phyloP scores from a whole-genome alignment of 768 basidiomycete species.

The Tylopilus cervinicoccineus region DNA sequence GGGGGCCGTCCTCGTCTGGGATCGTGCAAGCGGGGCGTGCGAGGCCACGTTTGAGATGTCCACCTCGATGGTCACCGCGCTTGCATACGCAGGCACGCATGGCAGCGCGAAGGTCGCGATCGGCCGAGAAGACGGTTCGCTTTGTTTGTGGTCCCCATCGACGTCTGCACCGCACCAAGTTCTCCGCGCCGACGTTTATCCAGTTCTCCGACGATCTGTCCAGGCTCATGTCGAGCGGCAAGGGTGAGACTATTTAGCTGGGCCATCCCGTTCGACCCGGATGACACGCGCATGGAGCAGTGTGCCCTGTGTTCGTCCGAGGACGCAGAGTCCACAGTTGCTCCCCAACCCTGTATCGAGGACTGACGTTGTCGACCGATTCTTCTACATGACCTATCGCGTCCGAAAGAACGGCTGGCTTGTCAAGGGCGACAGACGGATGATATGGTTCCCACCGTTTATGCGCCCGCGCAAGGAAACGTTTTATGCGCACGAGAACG shows the following conservation, averaged over 20 bases:
- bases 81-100: conserved; percentile 4
- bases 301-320: not conserved
- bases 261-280: conserved; percentile 1
- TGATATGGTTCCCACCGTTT: conserved; percentile 12
- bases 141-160: conserved; percentile 15
- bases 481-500: conserved; percentile 9
- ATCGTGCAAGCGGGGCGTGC: conserved; percentile 11
- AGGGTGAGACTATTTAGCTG: conserved; percentile 10
- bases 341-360: conserved; percentile 7
- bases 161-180: conserved; percentile 11
- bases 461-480: conserved; percentile 1
- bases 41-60: conserved; percentile 1
- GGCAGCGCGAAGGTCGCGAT: conserved; percentile 5
- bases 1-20: conserved; percentile 19
- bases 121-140: conserved; percentile 19
- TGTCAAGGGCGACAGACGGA: conserved; percentile 11
- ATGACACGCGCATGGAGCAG: not conserved
- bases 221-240: conserved; percentile 7
- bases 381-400: conserved; percentile 8
- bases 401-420: conserved; percentile 22
- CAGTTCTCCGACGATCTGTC: conserved; percentile 9
- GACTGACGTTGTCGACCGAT: conserved; percentile 3
- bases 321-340: not conserved
- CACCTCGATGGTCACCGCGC: conserved; percentile 15
- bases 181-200: not conserved